These are phyloP conservation scores for Coniochaeta ligniaria DNA, from an alignment of 2,329 filamentous ascomycete species.

Conservation along the genomic window DNA sequence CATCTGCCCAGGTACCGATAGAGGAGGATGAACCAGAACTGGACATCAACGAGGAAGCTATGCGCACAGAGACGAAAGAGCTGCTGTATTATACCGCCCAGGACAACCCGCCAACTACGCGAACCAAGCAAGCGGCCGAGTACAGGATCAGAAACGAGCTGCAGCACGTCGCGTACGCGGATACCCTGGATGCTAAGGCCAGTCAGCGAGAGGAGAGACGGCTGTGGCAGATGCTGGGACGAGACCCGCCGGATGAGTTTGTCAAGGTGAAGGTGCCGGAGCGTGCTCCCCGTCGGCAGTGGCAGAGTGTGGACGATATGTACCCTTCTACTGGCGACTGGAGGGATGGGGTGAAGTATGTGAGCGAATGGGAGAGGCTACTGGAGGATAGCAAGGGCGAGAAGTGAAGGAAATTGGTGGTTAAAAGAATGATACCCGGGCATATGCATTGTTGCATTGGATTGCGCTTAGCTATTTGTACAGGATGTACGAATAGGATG, in stretches of 20 bases:
- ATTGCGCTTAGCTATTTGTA: not conserved
- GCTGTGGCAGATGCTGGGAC: slow-evolving; percentile 38
- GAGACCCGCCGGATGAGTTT: slow-evolving; percentile 25
- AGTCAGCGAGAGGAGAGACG: slow-evolving; percentile 33
- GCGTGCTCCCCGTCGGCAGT: slow-evolving; percentile 15
- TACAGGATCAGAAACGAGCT: slow-evolving; percentile 32
- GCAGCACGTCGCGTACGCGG: slow-evolving; percentile 35
- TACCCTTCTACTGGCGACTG: slow-evolving; percentile 30
- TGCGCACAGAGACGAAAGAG: slow-evolving; percentile 33
- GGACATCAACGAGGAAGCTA: slow-evolving; percentile 10
- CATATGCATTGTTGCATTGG: not conserved
- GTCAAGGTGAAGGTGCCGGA: slow-evolving; percentile 22
- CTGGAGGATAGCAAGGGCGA: not conserved
- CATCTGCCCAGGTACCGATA: not conserved
- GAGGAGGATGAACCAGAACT: slow-evolving; percentile 4
- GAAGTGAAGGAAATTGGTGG: not conserved
- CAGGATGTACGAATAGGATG: too few relatives aligned
- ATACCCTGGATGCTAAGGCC: slow-evolving; percentile 30
- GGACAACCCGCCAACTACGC: slow-evolving; percentile 31
- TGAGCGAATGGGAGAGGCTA: slow-evolving; percentile 34
- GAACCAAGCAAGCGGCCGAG: slow-evolving; percentile 22
- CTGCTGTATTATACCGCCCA: slow-evolving; percentile 32
- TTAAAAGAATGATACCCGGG: not conserved
- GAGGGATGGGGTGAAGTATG: slow-evolving; percentile 27
- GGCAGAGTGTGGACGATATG: slow-evolving; percentile 11